Evolutionary conservation across 2,329 filamentous ascomycete genomes (phyloP), one percentile per base, ranked within the genome.

Genomic region (Arthroderma sp.): DNA sequence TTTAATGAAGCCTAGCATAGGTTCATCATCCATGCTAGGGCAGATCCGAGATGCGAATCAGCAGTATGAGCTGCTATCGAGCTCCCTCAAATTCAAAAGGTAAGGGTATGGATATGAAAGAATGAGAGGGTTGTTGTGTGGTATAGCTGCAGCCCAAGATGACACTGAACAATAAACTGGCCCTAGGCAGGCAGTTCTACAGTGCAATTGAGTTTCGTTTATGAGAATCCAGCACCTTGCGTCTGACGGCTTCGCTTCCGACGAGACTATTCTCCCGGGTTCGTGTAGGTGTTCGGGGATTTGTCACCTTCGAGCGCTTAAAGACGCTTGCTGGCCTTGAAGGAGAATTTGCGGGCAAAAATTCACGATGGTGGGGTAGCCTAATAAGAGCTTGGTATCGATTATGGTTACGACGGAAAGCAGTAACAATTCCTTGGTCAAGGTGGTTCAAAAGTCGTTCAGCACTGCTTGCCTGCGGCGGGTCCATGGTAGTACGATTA

Each of bases 361-460:
- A 62, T 52, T 68, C 61, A 40, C 61, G 59, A 50, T 69, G 62
- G 46, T 67, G 63, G 28, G 65, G 68, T 69, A 61, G 60, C 51
- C 69, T 64, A 54, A 70, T 63, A 56, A 69, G 55, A 48, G 70
- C 58, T 54, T 72, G 62, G 57, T 75, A 66, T 49, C 67, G 61
- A 56, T 65, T 66, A 54, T 74, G 69, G 50, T 75, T 74, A 36
- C 67, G 70, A 45, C 83, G 83, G 70, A 91, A 93, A 1, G 84
- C 82, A 33, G 83, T 83, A 32, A 91, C 83, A 9, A 81, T 77
- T 46, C 80, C 75, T 52, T 78, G 75, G 55, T 82, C 78, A 34
- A 87, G 77, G 52, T 82, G 80, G 44, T 73, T 72, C n/a, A 83
- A 65, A 44, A 81, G 71, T 28, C 72, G 70, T 49, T 77, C 67